Evolutionary conservation across 1,284 basidiomycete genomes (phyloP), one percentile per base, ranked within the genome.

Genomic region (Pterula multifida): DNA sequence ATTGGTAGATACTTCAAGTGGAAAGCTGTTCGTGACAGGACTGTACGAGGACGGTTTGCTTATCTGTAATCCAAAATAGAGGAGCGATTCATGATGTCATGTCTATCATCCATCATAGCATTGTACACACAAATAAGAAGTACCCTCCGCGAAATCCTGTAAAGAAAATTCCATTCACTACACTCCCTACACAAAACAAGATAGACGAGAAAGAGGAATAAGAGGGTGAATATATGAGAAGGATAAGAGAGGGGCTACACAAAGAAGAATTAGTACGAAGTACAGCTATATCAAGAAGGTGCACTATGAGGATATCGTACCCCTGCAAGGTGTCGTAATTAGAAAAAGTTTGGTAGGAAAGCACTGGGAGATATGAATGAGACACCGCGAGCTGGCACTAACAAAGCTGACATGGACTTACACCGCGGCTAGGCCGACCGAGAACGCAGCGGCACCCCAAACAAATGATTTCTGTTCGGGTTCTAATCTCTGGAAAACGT

Each of bases 381-480:
- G 1, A 12, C 25, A 54, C 6, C 53, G 52, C 23, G n/a, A n/a
- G n/a, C n/a, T n/a, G n/a, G n/a, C 56, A 48, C 56, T 45, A 47
- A 22, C 2, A 25, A 47, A 50, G 55, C 19, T 9, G 48, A 23
- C 3, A 35, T 47, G 21, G 13, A 76, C 81, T 67, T 61, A 86
- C 85, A 81, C 71, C 55, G 82, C 83, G 53, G 81, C 71, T 62
- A 81, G 66, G 24, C 83, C 85, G 48, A 85, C 70, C 32, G 81
- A 82, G 61, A 89, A 88, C 24, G 79, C 80, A 39, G 82, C 73
- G 9, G 80, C 68, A 35, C 86, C 86, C 85, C 85, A 89, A 0
- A 79, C 81, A 53, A 79, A 68, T 15, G 79, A 79, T 61, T 81
- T 85, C 57, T 76, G 73, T 61, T 75, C 70, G 1, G 86, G 79